These are phyloP conservation scores for Dianthus caryophyllus DNA, from an alignment of 148 eudicot genomes.

Conservation along the genomic window DNA sequence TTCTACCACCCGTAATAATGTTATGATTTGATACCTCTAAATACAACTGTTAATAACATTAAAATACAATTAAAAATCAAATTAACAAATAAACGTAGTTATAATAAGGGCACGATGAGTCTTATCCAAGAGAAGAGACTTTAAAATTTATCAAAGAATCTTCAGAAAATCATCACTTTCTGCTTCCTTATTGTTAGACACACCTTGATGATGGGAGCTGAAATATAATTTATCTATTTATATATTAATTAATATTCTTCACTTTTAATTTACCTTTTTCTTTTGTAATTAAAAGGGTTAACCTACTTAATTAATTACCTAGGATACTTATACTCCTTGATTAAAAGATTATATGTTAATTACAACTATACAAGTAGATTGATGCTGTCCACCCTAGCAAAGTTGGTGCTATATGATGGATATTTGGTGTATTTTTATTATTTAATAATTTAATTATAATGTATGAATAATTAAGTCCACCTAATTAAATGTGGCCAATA, in stretches of 20 bases:
- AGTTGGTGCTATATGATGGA: conserved; percentile 17
- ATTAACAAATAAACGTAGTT: neutral
- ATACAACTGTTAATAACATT: too few species aligned
- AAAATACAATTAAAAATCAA: too few species aligned
- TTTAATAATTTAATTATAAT: too few species aligned
- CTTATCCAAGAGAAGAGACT: conserved; percentile 13
- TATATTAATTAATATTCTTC: neutral
- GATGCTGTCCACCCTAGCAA: conserved; percentile 17
- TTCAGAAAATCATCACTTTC: conserved; percentile 25
- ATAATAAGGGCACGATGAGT: neutral
- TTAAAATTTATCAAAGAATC: conserved; percentile 24
- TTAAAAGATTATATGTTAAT: conserved; percentile 12
- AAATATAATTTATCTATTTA: neutral
- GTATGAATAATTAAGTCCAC: neutral
- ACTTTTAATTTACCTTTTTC: neutral
- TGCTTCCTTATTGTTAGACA: conserved; percentile 38
- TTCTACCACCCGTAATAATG: too few species aligned
- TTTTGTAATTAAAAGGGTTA: neutral
- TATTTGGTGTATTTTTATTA: conserved; percentile 2
- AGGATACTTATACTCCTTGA: conserved; percentile 25
- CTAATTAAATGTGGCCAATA: conserved; percentile 6
- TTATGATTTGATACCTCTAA: neutral
- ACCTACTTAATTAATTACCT: too few species aligned
- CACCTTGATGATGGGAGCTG: conserved; percentile 30
- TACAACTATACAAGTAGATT: too few species aligned